Base-by-base conservation (phyloP, 768 basidiomycete genomes). In the Hemileccinum impolitum region DNA sequence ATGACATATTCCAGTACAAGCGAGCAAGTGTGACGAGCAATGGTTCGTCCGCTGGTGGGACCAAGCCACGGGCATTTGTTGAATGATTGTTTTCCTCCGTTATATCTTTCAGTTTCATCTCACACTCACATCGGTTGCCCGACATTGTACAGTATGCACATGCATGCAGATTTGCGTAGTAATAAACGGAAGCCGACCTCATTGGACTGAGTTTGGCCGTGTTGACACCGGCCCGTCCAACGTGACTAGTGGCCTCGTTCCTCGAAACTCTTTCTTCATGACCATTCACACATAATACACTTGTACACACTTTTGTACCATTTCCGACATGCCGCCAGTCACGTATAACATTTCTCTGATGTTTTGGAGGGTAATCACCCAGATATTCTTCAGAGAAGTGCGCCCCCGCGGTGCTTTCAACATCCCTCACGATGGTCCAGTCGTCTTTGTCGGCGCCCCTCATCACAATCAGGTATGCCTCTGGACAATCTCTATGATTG, bases 321-420 rank as follows among this genome's bases (percentile, higher is more conserved):
- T 37, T n/a, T 25, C 19, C 39, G 50, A 56, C 23, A 65, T 67
- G 63, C 56, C 63, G 39, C 30, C 39, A 25, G 47, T 62, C 19
- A 54, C 72, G 57, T 94, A 93, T 64, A 87, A 93, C 63, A 74
- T 81, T 23, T 82, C 83, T 35, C 81, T 95, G 67, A 64, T 88
- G 40, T 91, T 95, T 70, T 95, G 90, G 90, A 73, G 87, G 49
- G 73, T 78, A 3, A 78, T 95, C 49, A 91, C 89, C 55, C 89
- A 89, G 70, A 84, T 98, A 58, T 98, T 98, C 78, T 98, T 98
- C 74, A 77, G 95, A 57, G 95, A 98, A 72, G 85, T 97, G 60
- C 79, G 95, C 50, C 90, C 94, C 4, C 77, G 95, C 67, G 91
- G 95, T 43, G 89, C 94, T 30, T 97, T 89, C 78, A 90, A 96